These are phyloP conservation scores for Coprinopsis cinerea DNA, from an alignment of 768 basidiomycete genomes.

Conservation along the genomic window DNA sequence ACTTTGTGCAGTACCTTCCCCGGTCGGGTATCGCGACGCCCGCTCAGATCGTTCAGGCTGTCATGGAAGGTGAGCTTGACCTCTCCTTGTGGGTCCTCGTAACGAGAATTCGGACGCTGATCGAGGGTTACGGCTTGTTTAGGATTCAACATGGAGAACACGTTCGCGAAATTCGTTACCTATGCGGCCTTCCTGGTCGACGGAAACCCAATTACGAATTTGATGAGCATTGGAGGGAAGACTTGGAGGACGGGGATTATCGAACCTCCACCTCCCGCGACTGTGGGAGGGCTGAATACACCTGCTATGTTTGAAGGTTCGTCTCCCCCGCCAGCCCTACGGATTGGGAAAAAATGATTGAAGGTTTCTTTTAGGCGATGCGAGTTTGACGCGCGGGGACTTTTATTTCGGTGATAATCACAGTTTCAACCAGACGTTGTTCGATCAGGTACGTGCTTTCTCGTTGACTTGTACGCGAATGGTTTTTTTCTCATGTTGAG, in stretches of 20 bases:
- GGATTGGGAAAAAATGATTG: too few species aligned
- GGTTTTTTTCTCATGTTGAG: too few species aligned
- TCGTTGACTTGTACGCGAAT: too few species aligned
- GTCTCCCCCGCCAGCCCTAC: too few species aligned
- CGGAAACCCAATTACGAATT: constrained; percentile 15
- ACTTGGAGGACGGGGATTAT: constrained; percentile 12
- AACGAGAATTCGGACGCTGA: not conserved
- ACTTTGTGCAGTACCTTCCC: constrained; percentile 10
- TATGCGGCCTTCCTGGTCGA: constrained; percentile 15
- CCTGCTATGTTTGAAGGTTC: constrained; percentile 15
- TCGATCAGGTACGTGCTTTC: constrained; percentile 13
- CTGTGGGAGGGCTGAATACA: constrained; percentile 15
- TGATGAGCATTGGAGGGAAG: constrained; percentile 17
- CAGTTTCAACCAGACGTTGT: constrained; percentile 18
- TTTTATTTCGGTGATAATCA: constrained; percentile 16
- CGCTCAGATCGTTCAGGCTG: constrained; percentile 9
- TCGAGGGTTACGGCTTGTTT: too few species aligned
- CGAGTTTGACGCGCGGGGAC: constrained; percentile 12
- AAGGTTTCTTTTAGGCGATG: too few species aligned
- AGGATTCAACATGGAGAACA: constrained; percentile 18
- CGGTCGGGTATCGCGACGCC: constrained; percentile 10
- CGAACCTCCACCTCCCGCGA: constrained; percentile 14
- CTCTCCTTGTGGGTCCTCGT: not conserved
- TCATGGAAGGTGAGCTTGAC: constrained; percentile 10
- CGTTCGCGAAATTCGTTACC: constrained; percentile 9